Conservation (phyloP, 805 yeast species). For the Metschnikowia continentalis region DNA sequence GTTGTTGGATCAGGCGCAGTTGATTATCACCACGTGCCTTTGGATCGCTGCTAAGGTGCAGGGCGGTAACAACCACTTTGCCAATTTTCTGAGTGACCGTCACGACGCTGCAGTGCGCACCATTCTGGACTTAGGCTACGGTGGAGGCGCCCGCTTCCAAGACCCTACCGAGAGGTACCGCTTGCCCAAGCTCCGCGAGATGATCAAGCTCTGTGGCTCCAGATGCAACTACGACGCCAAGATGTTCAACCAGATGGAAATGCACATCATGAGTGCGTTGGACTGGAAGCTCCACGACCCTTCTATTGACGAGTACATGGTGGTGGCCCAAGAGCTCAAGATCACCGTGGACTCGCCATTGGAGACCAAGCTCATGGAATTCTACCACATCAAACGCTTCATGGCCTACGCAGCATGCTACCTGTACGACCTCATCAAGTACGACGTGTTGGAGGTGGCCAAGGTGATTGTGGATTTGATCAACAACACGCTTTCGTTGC, state of each 20-base stretch:
- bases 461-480: constrained; percentile 30
- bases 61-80: constrained; percentile 69
- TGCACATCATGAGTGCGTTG: constrained; percentile 65
- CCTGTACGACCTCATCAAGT: constrained; percentile 35
- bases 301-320: constrained; percentile 35
- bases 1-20: constrained; percentile 78
- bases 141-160: constrained; percentile 53
- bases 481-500: constrained; percentile 27
- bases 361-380: constrained; percentile 21
- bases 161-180: constrained; percentile 74
- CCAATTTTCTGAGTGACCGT: constrained; percentile 30
- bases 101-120: constrained; percentile 19
- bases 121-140: constrained; percentile 39
- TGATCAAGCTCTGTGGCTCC: constrained; percentile 67
- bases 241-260: constrained; percentile 66
- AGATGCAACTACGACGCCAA: constrained; percentile 46
- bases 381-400: constrained; percentile 47
- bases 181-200: constrained; percentile 59
- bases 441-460: constrained; percentile 17
- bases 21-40: constrained; percentile 85
- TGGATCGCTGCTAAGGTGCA: constrained; percentile 90
- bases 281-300: constrained; percentile 73
- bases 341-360: constrained; percentile 21
- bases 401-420: constrained; percentile 47
- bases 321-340: constrained; percentile 34